Percentiles rank a stretch among this genome's conserved stretches.
Conservation (phyloP, 1,284 basidiomycete species). For the Marasmius sp. region DNA sequence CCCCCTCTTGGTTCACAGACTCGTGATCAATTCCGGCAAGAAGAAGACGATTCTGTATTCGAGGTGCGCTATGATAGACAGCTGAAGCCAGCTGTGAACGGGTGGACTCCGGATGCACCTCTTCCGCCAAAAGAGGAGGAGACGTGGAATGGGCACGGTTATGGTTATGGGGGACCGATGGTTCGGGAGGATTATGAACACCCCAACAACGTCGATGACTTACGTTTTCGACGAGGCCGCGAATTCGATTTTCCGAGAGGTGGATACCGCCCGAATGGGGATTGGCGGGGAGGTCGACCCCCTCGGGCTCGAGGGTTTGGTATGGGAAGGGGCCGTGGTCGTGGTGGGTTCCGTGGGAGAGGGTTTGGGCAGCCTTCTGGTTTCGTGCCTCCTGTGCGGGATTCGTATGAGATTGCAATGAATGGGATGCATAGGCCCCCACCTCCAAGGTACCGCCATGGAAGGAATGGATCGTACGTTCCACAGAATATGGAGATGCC, state of each 20-base stretch:
- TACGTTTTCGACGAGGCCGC: not conserved
- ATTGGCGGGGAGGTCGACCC: not conserved
- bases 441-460: not conserved
- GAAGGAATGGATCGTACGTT: not conserved
- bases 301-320: not conserved
- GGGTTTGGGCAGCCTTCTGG: not conserved
- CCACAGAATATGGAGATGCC: not conserved
- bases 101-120: not conserved
- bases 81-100: not conserved
- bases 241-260: not conserved
- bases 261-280: not conserved
- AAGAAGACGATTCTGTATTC: not conserved
- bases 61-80: not conserved
- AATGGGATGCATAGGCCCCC: not conserved
- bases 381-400: not conserved
- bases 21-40: not conserved
- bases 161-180: not conserved
- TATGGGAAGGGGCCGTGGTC: not conserved
- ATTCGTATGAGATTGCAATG: not conserved
- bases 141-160: not conserved
- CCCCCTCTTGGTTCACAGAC: not conserved
- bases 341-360: not conserved
- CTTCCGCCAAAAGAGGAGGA: not conserved
- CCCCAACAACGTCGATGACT: not conserved
- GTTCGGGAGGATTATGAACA: not conserved